phyloP scores from a whole-genome alignment of 768 basidiomycete genomes.

The Boletus pseudo-olivaceus region DNA sequence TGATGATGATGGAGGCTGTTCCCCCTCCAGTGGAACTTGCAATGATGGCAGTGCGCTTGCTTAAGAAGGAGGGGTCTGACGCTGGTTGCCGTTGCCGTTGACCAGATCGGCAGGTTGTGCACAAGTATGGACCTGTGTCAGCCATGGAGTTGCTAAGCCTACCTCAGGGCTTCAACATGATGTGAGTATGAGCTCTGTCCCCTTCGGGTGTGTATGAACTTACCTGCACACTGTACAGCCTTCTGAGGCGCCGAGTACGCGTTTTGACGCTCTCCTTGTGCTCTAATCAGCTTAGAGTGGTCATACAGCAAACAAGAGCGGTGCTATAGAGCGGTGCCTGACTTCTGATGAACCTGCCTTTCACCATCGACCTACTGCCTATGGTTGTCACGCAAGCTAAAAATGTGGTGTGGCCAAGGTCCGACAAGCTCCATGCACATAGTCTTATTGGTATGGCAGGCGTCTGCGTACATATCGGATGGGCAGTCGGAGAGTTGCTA shows the following conservation, averaged over 20 bases:
- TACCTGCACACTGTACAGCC: neutral
- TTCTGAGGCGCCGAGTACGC: neutral
- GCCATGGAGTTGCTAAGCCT: neutral
- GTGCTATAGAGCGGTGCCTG: neutral
- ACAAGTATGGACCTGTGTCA: neutral
- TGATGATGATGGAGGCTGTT: neutral
- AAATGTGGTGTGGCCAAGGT: neutral
- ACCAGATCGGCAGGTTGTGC: too few relatives aligned
- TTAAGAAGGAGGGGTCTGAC: neutral
- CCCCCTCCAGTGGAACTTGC: neutral
- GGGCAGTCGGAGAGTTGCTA: neutral
- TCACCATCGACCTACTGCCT: too few relatives aligned
- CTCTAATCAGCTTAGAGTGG: neutral
- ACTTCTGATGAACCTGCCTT: neutral
- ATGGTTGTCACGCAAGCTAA: neutral
- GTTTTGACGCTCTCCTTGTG: neutral
- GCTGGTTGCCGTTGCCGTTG: too few relatives aligned
- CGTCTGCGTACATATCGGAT: neutral
- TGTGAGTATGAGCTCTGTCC: neutral
- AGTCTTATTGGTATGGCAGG: too few relatives aligned
- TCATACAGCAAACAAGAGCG: neutral
- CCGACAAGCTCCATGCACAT: neutral
- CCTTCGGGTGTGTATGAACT: neutral
- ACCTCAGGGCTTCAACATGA: neutral
- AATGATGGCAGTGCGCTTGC: neutral